These are phyloP conservation scores for Fomitopsis palustris DNA, from an alignment of 1,284 basidiomycete genomes.

Conservation along the genomic window DNA sequence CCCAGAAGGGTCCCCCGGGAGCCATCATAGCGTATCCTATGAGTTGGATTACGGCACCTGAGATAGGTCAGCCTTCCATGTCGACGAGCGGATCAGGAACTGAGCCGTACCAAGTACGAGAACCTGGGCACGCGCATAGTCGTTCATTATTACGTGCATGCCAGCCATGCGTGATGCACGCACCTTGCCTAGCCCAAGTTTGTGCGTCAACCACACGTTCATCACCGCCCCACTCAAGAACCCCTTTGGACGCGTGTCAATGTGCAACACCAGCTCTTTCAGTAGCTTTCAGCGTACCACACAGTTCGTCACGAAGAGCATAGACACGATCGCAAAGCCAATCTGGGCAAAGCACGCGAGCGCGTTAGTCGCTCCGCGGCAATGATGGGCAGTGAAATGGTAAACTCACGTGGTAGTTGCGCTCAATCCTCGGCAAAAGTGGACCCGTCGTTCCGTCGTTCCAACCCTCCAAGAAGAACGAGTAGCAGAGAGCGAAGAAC, in stretches of 20 bases:
- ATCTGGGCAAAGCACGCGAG: slow-evolving; percentile 27
- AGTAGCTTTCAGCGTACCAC: slow-evolving; percentile 31
- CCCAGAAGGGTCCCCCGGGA: slow-evolving; percentile 63
- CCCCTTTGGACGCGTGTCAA: slow-evolving; percentile 28
- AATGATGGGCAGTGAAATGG: neutral
- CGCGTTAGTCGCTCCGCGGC: neutral
- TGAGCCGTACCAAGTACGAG: slow-evolving; percentile 31
- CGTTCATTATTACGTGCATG: neutral
- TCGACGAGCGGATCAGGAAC: neutral
- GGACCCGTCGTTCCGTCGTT: slow-evolving; percentile 62
- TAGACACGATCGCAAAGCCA: slow-evolving; percentile 42
- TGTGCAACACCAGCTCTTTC: neutral
- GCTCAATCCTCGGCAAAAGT: slow-evolving; percentile 53
- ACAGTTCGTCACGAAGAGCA: slow-evolving; percentile 55
- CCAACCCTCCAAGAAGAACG: slow-evolving; percentile 52
- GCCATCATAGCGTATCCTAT: slow-evolving; percentile 44
- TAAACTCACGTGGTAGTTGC: slow-evolving; percentile 42
- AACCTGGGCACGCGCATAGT: slow-evolving; percentile 22
- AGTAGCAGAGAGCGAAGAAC: slow-evolving; percentile 37
- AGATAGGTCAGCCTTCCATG: neutral
- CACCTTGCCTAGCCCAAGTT: slow-evolving; percentile 55
- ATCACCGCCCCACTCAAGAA: slow-evolving; percentile 43
- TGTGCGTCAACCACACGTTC: slow-evolving; percentile 49
- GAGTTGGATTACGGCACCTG: slow-evolving; percentile 42
- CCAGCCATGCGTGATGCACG: slow-evolving; percentile 5